Evolutionary conservation across 192 early-diverging fungal genomes (phyloP).

Genomic region (Backusella psychrophila): DNA sequence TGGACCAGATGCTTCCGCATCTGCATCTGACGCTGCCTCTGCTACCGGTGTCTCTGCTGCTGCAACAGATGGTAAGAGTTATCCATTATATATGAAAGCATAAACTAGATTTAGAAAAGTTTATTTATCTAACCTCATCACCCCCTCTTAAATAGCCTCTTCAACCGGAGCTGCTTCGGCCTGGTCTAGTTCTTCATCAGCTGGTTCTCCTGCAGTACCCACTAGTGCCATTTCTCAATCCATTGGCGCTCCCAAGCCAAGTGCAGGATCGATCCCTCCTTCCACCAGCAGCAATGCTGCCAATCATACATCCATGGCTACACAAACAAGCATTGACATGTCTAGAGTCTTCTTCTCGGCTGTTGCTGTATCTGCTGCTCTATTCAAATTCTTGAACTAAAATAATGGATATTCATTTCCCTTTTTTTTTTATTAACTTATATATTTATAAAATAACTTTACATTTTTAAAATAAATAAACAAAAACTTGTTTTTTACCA

Average conservation of each 20-base stretch:
- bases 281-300: background rate
- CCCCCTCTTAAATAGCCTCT: background rate
- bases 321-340: background rate
- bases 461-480: background rate
- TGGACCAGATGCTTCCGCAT: background rate
- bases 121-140: background rate
- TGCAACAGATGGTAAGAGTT: background rate
- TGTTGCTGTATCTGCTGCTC: background rate
- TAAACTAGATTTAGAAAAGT: background rate
- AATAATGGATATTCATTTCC: background rate
- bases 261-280: background rate
- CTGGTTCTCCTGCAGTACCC: background rate
- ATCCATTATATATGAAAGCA: background rate
- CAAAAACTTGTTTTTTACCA: background rate
- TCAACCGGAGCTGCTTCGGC: background rate
- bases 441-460: background rate
- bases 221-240: background rate
- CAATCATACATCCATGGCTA: slow-evolving; percentile 1
- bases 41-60: background rate
- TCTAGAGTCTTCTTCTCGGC: slow-evolving; percentile 8
- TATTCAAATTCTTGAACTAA: background rate
- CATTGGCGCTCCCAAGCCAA: background rate
- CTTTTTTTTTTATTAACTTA: background rate
- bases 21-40: background rate
- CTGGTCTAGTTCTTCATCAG: background rate